A percentile compares a stretch with the other conserved stretches of the same genome.
phyloP scores from a whole-genome alignment of 1,284 basidiomycete species.

The Microbotryum violaceum region DNA sequence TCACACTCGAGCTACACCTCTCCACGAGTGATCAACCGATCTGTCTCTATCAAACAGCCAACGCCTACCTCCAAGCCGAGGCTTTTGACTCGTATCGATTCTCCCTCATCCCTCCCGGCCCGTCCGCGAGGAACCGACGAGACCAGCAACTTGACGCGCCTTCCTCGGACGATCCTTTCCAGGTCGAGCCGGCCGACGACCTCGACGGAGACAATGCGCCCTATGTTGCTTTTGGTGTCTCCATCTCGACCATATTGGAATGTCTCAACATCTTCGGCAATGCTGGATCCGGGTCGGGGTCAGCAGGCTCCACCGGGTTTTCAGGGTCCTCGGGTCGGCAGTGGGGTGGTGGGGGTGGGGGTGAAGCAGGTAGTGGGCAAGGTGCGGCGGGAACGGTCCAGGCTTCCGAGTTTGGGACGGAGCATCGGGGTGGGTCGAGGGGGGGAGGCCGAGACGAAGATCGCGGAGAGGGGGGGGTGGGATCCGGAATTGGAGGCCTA shows the following conservation, averaged over 20 bases:
- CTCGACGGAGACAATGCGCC: constrained; percentile 38
- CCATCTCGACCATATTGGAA: constrained; percentile 71
- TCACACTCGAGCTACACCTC: not conserved
- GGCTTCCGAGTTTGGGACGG: constrained; percentile 4
- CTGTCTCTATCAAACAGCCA: constrained; percentile 48
- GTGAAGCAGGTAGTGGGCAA: constrained; percentile 1
- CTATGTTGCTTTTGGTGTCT: constrained; percentile 61
- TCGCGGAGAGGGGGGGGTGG: constrained; percentile 23
- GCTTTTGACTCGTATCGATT: constrained; percentile 71
- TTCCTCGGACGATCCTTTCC: constrained; percentile 23
- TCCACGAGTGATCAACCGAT: not conserved
- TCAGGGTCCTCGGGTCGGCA: no score
- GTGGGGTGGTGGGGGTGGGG: constrained; percentile 5
- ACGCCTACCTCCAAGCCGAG: constrained; percentile 71
- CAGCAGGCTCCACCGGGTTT: not conserved
- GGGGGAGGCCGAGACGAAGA: constrained; percentile 12
- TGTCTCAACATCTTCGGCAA: constrained; percentile 89
- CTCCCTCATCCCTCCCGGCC: constrained; percentile 20
- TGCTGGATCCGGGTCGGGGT: constrained; percentile 44
- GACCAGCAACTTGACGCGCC: constrained; percentile 33
- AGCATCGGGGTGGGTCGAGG: constrained; percentile 9
- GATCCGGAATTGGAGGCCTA: constrained; percentile 20
- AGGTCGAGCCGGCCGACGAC: constrained; percentile 34
- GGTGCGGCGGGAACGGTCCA: constrained; percentile 27
- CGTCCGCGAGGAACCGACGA: constrained; percentile 1